These are phyloP conservation scores for Lactuca saligna DNA, from an alignment of 129 eudicot genomes.

Conservation along the genomic window DNA sequence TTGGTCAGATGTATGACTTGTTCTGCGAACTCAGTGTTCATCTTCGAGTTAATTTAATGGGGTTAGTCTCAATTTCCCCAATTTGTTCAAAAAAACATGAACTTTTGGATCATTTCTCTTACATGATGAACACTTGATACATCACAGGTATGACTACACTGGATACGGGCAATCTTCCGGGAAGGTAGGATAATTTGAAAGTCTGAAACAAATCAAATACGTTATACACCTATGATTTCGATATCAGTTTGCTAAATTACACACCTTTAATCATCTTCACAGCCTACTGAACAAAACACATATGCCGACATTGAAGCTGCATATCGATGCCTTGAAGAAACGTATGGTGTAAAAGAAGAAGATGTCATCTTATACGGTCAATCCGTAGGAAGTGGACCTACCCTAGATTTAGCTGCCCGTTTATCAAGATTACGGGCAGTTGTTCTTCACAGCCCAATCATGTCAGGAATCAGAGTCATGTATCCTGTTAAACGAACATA, in stretches of 20 bases:
- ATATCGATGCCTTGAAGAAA: conserved; percentile 76
- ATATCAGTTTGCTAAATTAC: conserved; percentile 21
- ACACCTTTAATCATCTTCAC: conserved; percentile 6
- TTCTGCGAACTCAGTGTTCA: conserved; percentile 80
- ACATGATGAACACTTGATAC: not conserved
- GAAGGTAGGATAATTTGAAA: conserved; percentile 50
- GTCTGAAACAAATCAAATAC: not conserved
- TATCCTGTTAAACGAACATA: conserved; percentile 92
- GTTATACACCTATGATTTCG: not conserved
- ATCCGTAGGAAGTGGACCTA: conserved; percentile 98
- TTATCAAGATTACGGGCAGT: conserved; percentile 81
- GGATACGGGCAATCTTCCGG: conserved; percentile 95
- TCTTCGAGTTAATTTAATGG: conserved; percentile 82
- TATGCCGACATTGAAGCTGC: conserved; percentile 98
- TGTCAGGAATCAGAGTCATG: conserved; percentile 96
- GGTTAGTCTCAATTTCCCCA: conserved; percentile 41
- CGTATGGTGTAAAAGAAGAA: conserved; percentile 81
- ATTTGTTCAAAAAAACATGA: conserved; percentile 1
- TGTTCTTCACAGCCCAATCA: conserved; percentile 93
- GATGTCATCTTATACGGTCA: conserved; percentile 89
- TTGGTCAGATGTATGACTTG: conserved; percentile 92
- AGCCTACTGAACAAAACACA: conserved; percentile 98
- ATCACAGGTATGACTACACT: conserved; percentile 83
- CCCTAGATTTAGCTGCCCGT: conserved; percentile 84
- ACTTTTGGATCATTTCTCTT: not conserved